Base-by-base conservation (phyloP, 306 rosid genomes). In the Albizia julibrissin region DNA sequence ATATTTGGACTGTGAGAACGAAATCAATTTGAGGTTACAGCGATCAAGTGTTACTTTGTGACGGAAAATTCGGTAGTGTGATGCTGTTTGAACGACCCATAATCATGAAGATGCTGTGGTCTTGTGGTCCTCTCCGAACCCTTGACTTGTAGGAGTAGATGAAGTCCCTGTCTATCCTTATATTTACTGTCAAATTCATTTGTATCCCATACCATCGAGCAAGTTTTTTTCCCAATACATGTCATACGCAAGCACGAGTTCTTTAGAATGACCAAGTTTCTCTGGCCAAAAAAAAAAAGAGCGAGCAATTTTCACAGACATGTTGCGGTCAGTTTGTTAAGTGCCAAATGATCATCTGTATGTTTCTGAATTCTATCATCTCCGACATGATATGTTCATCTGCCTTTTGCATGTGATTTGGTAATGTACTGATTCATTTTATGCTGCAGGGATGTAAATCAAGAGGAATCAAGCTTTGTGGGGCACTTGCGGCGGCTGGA, bases 401-500 rank as follows among this genome's bases (percentile, higher is more conserved):
- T 27, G 42, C 56, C 3, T 73, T 77, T 50, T 58, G 71, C 64
- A 42, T 69, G 82, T 74, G 84, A 71, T 74, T 72, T 69, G 16
- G 62, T 71, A 24, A 46, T 69, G 74, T 31, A 21, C 13, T 77
- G 66, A 49, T 72, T 84, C 33, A 64, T 71, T 31, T 69, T 81
- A 64, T 83, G 70, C 50, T 87, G 89, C 86, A 95, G 99, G 97
- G 83, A 29, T 95, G 99, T 89, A 88, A 88, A 84, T 88, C 89
- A 71, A 93, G 90, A 81, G 93, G 90, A 44, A 91, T 95, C 70
- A 95, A 95, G 76, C 87, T 93, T 24, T 89, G 91, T 39, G 92
- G 81, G 74, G 94, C 90, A 67, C 83, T 93, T 77, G 92, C 98
- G 12, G 96, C 97, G 15, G 96, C 98, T 3, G 98, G 86, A 87